Percentiles rank a stretch among this genome's conserved stretches.
Evolutionary conservation across 2,329 filamentous ascomycete genomes (phyloP).

Genomic region (Colletotrichum sp.): DNA sequence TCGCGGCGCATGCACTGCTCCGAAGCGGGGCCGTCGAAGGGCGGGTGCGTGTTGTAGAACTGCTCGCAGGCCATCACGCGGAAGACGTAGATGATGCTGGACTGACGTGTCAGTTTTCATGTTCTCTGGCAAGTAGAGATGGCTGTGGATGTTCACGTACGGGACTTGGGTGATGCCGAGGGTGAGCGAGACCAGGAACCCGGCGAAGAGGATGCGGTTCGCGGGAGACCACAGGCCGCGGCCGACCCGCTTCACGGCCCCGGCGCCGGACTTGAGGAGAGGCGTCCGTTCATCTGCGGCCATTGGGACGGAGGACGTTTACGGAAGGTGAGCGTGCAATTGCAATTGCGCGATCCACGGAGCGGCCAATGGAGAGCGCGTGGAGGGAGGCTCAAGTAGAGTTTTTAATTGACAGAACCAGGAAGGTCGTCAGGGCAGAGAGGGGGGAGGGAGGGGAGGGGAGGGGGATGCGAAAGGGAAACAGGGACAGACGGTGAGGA

Average conservation of each 20-base stretch:
- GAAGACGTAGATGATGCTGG: constrained; percentile 66
- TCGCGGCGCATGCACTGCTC: constrained; percentile 65
- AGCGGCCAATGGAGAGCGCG: not conserved
- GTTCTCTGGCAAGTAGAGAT: not conserved
- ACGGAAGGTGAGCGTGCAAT: not conserved
- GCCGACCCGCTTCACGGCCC: constrained; percentile 21
- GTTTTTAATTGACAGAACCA: not conserved
- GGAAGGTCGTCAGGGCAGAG: not conserved
- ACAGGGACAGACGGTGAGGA: not conserved
- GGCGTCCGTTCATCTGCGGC: constrained; percentile 20
- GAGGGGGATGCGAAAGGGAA: not conserved
- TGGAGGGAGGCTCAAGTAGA: constrained; percentile 1
- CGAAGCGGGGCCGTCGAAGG: constrained; percentile 44
- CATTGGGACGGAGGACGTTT: not conserved
- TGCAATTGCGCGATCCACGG: not conserved
- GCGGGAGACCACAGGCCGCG: constrained; percentile 17
- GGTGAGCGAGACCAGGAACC: constrained; percentile 62
- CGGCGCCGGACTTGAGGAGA: constrained; percentile 16
- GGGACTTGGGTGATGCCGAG: constrained; percentile 56
- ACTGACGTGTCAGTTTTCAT: not conserved
- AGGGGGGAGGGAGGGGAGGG: not conserved
- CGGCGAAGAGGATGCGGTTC: constrained; percentile 60
- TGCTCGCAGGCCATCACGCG: constrained; percentile 75
- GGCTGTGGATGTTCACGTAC: constrained; percentile 33
- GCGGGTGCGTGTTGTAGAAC: constrained; percentile 66